phyloP scores from a whole-genome alignment of 345 rosid genomes.

The Psidium friedrichsthalianum region DNA sequence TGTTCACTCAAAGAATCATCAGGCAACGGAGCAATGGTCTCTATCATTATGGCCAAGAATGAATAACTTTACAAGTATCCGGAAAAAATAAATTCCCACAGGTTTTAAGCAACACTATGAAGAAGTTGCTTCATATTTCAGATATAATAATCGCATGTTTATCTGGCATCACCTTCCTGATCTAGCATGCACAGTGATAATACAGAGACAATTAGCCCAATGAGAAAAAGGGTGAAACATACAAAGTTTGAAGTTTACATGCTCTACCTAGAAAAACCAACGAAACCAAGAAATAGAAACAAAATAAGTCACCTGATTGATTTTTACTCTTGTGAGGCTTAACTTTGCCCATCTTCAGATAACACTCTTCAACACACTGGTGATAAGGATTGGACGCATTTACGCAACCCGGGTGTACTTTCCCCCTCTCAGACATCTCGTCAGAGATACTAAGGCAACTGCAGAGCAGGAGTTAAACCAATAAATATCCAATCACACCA shows the following conservation, averaged over 20 bases:
- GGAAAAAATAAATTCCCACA: background rate
- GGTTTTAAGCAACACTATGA: background rate
- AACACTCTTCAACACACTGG: slow-evolving; percentile 40
- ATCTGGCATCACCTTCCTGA: background rate
- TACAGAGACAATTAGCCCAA: background rate
- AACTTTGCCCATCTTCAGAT: slow-evolving; percentile 1
- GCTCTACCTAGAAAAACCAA: background rate
- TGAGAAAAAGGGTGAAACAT: background rate
- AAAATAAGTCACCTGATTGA: background rate
- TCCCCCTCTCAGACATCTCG: slow-evolving; percentile 24
- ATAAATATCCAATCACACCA: background rate
- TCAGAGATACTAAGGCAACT: slow-evolving; percentile 1
- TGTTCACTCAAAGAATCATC: background rate
- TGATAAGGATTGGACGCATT: slow-evolving; percentile 53
- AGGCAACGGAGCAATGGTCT: background rate
- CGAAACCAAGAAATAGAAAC: background rate
- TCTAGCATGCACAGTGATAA: background rate
- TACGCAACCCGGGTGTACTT: slow-evolving; percentile 16
- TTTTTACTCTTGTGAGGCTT: slow-evolving; percentile 5
- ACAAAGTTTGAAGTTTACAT: background rate
- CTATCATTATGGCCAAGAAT: background rate
- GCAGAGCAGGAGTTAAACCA: background rate
- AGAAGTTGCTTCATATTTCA: background rate
- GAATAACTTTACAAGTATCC: background rate
- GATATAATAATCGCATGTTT: background rate